A percentile compares a stretch with the other conserved stretches of the same genome.
These are phyloP conservation scores for Thalassiosira hispida DNA, from an alignment of 352 stramenopile genomes.

Conservation along the genomic window DNA sequence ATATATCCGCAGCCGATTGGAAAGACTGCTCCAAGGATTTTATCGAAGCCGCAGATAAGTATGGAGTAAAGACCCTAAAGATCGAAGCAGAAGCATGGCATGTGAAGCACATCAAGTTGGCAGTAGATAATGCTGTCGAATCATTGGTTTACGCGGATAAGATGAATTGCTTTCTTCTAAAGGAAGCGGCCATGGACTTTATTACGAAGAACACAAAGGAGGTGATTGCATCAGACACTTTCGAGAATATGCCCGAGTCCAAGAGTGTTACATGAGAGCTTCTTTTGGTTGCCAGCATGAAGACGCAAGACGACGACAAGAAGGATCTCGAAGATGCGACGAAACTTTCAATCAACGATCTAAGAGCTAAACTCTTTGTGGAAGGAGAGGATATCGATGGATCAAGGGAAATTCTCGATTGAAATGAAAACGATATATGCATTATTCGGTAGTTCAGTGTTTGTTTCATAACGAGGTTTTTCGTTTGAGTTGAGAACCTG, in stretches of 20 bases:
- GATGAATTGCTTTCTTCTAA: conserved; percentile 31
- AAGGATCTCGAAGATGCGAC: not conserved
- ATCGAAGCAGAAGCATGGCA: conserved; percentile 29
- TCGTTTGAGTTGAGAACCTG: too few relatives aligned
- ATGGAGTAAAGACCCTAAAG: conserved; percentile 27
- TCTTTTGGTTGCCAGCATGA: not conserved
- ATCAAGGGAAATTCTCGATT: too few relatives aligned
- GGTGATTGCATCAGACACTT: conserved; percentile 1
- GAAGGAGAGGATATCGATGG: conserved; percentile 2
- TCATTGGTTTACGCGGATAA: conserved; percentile 23
- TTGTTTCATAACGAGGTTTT: too few relatives aligned
- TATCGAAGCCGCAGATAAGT: conserved; percentile 36
- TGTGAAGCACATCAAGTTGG: conserved; percentile 20
- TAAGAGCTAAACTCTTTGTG: conserved; percentile 4
- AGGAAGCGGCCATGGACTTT: conserved; percentile 31
- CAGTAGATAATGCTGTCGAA: conserved; percentile 25
- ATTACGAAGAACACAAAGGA: conserved; percentile 22
- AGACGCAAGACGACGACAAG: not conserved
- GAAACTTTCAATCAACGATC: conserved; percentile 8
- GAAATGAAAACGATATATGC: too few relatives aligned
- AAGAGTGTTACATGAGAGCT: conserved; percentile 8
- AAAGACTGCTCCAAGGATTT: conserved; percentile 24
- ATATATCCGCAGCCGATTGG: conserved; percentile 3
- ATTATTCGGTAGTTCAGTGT: too few relatives aligned
- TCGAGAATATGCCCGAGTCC: not conserved